These are phyloP conservation scores for Cokeromyces recurvatus DNA, from an alignment of 371 early-diverging fungal genomes.

Conservation along the genomic window DNA sequence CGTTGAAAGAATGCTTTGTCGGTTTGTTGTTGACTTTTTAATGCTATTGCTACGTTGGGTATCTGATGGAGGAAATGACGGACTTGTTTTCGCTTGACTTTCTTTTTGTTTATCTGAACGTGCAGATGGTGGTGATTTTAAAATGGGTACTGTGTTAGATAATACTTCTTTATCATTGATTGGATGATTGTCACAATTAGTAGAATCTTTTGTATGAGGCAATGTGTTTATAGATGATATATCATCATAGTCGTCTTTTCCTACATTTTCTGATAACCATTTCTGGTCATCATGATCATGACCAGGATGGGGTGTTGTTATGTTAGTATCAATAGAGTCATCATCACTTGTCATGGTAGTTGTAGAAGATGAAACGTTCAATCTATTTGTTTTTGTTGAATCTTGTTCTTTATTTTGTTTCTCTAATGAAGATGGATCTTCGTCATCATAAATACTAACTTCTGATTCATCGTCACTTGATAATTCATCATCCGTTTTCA, in stretches of 20 bases:
- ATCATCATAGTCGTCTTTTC: not conserved
- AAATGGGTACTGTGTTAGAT: constrained; percentile 7
- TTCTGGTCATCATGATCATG: constrained; percentile 1
- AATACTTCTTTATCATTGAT: too few species aligned
- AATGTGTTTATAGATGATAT: not conserved
- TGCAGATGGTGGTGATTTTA: constrained; percentile 15
- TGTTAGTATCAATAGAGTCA: constrained; percentile 2
- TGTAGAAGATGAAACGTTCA: constrained; percentile 2
- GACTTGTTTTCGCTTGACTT: not conserved
- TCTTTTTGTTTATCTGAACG: not conserved
- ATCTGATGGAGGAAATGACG: not conserved
- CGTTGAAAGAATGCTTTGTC: constrained; percentile 9
- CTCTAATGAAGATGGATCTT: constrained; percentile 5
- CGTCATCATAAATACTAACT: constrained; percentile 13
- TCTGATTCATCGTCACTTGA: too few species aligned
- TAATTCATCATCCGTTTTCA: constrained; percentile 44
- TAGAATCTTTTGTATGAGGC: not conserved
- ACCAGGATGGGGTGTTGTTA: constrained; percentile 5
- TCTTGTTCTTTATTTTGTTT: too few species aligned
- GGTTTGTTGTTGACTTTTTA: constrained; percentile 5
- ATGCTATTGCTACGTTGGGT: not conserved
- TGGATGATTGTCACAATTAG: not conserved
- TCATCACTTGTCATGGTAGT: constrained; percentile 5
- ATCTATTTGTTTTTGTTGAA: not conserved
- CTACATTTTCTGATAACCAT: not conserved